phyloP scores from a whole-genome alignment of 2,329 filamentous ascomycete genomes.

The Paradendryphiella salina region DNA sequence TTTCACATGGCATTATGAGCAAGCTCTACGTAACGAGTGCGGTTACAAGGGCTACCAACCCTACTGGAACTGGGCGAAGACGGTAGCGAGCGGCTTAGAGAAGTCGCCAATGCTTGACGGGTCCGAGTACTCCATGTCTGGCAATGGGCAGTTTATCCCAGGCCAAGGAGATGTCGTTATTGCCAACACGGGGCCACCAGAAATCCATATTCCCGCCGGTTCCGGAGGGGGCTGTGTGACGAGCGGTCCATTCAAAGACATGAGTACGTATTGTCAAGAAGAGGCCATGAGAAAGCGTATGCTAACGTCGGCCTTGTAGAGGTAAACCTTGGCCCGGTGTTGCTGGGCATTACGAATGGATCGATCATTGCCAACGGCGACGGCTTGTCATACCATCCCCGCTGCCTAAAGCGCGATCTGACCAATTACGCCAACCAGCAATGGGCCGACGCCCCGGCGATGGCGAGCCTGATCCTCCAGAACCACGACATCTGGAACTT shows the following conservation, averaged over 20 bases:
- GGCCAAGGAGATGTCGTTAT: constrained; percentile 35
- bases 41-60: constrained; percentile 49
- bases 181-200: constrained; percentile 21
- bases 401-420: constrained; percentile 35
- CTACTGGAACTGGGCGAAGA: constrained; percentile 60
- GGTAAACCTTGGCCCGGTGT: constrained; percentile 25
- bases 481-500: constrained; percentile 33
- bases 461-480: constrained; percentile 30
- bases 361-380: constrained; percentile 34
- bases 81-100: constrained; percentile 49
- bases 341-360: constrained; percentile 19
- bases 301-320: not conserved
- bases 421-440: constrained; percentile 30
- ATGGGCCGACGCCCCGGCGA: constrained; percentile 27
- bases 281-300: not conserved
- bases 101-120: constrained; percentile 60
- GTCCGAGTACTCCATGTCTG: constrained; percentile 51
- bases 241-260: constrained; percentile 56
- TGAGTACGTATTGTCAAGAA: constrained; percentile 6
- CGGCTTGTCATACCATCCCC: constrained; percentile 22
- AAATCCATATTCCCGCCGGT: constrained; percentile 51
- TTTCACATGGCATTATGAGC: constrained; percentile 48
- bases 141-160: constrained; percentile 50
- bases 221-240: constrained; percentile 60
- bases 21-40: constrained; percentile 49